Conservation (phyloP, 1,284 basidiomycete genomes). For the Stereum hirsutum region DNA sequence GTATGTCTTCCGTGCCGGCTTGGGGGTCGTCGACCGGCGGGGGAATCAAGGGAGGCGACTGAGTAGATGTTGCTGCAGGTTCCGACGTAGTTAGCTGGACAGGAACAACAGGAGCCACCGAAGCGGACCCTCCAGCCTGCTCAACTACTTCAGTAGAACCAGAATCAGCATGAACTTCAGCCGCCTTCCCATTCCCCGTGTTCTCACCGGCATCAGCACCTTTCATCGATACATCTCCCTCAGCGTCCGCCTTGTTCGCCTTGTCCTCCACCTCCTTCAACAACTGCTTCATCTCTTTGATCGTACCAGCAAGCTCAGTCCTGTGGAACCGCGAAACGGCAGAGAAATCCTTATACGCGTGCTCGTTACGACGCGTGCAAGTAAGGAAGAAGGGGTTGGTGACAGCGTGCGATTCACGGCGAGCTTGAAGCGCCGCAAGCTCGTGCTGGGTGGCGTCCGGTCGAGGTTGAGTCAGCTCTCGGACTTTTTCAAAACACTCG, state of each 20-base stretch:
- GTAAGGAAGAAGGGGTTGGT: slow-evolving; percentile 65
- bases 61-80: background rate
- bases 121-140: background rate
- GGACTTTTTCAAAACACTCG: slow-evolving; percentile 71
- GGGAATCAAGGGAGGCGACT: background rate
- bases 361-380: slow-evolving; percentile 62
- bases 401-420: slow-evolving; percentile 52
- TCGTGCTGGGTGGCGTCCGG: slow-evolving; percentile 37
- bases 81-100: no score
- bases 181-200: no score
- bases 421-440: slow-evolving; percentile 35
- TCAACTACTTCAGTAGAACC: background rate
- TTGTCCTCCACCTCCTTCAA: slow-evolving; percentile 36
- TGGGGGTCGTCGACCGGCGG: slow-evolving; percentile 5
- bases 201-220: no score
- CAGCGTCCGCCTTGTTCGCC: slow-evolving; percentile 1
- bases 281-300: slow-evolving; percentile 58
- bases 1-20: slow-evolving; percentile 17
- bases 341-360: slow-evolving; percentile 58
- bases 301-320: slow-evolving; percentile 53
- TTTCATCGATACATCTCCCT: background rate
- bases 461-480: slow-evolving; percentile 47
- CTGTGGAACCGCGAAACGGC: slow-evolving; percentile 73
- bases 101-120: background rate
- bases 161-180: background rate